These are phyloP conservation scores for Phytopythium vexans DNA, from an alignment of 352 stramenopile species.

Conservation along the genomic window DNA sequence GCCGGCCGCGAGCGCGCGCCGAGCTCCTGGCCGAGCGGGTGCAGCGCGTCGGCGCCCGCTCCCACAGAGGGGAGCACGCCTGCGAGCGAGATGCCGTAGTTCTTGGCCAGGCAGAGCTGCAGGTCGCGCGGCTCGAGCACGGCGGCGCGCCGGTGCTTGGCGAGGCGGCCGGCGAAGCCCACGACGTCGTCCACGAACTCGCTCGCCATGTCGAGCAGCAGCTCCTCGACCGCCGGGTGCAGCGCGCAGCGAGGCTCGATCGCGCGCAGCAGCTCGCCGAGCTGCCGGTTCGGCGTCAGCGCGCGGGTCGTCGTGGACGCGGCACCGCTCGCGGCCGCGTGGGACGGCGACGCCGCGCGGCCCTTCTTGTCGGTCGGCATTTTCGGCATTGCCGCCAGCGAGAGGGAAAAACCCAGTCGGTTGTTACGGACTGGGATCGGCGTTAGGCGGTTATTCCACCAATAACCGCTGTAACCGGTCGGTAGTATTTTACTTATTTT, in stretches of 20 bases:
- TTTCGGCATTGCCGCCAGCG: constrained; percentile 2
- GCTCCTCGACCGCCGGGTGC: constrained; percentile 75
- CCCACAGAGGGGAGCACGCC: constrained; percentile 36
- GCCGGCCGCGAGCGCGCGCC: constrained; percentile 47
- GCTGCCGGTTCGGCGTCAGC: constrained; percentile 65
- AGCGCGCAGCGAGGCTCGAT: constrained; percentile 75
- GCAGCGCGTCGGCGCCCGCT: constrained; percentile 18
- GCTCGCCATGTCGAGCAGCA: constrained; percentile 78
- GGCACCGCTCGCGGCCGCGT: constrained; percentile 1
- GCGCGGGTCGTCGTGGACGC: constrained; percentile 42
- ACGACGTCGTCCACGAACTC: constrained; percentile 81
- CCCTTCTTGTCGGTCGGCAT: constrained; percentile 18
- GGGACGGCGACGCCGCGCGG: too few relatives aligned
- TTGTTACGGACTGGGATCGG: too few relatives aligned
- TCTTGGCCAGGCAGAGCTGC: constrained; percentile 83
- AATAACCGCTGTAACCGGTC: too few relatives aligned
- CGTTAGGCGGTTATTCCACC: too few relatives aligned
- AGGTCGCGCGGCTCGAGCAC: constrained; percentile 70
- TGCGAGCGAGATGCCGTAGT: constrained; percentile 80
- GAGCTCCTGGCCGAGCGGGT: constrained; percentile 54
- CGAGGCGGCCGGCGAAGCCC: constrained; percentile 53
- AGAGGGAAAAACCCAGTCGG: too few relatives aligned
- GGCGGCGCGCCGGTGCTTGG: constrained; percentile 77
- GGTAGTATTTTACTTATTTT: too few relatives aligned
- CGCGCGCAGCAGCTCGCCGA: constrained; percentile 60